phyloP scores from a whole-genome alignment of 352 stramenopile genomes.

The Peronospora destructor region DNA sequence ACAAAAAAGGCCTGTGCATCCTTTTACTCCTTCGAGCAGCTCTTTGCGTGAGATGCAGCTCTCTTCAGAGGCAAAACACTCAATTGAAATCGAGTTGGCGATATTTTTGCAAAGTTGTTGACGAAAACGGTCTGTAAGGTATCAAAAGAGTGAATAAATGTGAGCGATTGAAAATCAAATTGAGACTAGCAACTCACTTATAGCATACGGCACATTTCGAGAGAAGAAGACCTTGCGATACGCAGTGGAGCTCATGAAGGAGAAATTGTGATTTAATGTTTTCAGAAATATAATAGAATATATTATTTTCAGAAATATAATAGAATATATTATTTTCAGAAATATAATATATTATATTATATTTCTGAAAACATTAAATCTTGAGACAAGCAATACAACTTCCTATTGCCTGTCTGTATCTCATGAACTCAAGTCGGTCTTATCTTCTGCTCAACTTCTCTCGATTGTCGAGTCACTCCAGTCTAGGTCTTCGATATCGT shows the following conservation, averaged over 20 bases:
- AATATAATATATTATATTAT: too few relatives aligned
- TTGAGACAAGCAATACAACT: too few relatives aligned
- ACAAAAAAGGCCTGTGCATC: constrained; percentile 54
- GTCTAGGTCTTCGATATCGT: too few relatives aligned
- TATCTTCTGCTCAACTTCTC: too few relatives aligned
- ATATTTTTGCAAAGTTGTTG: constrained; percentile 16
- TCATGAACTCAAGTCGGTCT: too few relatives aligned
- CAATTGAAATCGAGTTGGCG: constrained; percentile 20
- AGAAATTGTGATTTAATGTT: neutral
- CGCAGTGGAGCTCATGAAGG: constrained; percentile 16
- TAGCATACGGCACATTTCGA: constrained; percentile 58
- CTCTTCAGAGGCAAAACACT: constrained; percentile 26
- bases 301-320: too few relatives aligned
- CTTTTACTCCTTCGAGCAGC: constrained; percentile 40
- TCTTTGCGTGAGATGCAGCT: constrained; percentile 37
- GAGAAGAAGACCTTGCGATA: constrained; percentile 61
- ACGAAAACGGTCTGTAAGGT: constrained; percentile 29
- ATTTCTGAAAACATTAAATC: too few relatives aligned
- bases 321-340: too few relatives aligned
- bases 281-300: too few relatives aligned
- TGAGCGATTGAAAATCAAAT: neutral
- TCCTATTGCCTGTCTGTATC: too few relatives aligned
- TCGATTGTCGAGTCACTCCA: too few relatives aligned
- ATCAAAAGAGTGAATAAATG: neutral
- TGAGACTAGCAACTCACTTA: constrained; percentile 32